Evolutionary conservation across 2,329 filamentous ascomycete genomes (phyloP), one percentile per base, ranked within the genome.

Genomic region (Dissoconium aciculare): DNA sequence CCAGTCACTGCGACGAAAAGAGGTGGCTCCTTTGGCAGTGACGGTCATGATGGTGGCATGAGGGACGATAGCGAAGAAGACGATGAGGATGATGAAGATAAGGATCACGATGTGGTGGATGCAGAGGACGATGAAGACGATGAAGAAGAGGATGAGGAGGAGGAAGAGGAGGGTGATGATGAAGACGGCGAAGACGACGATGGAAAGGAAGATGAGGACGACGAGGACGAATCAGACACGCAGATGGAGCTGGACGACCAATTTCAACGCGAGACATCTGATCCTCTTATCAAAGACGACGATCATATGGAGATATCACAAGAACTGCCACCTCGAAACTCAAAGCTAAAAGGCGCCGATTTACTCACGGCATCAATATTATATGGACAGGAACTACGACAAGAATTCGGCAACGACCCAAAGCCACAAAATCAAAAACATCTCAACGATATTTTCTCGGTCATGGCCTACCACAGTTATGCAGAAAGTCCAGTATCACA

Each of bases 381-480:
- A 21, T 95, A 93, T 46, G 89, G 87, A 5, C 77, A 79, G 53
- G 66, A 74, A 35, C 64, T 98, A 15, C 71, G 78, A 36, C 64
- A 71, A 11, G 80, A 94, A 47, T 95, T 87, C 51, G 69, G 68
- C 26, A 66, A 69, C 24, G 80, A 91, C 44, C 64, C 69, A 11
- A 66, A 78, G 28, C 67, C 67, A 29, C 78, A 85, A 44, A 69
- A 85, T 6, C 69, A 68, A 46, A 77, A 77, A 42, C 70, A 78
- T 26, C 67, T 98, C 14, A 67, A 74, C 36, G 83, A 93, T 41
- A 85, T 91, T 1, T 93, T 89, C 57, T 79, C 83, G 5, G 62
- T 94, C 32, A 70, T 95, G 40, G 85, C 85, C 1, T 98, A 95
- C 49, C 59, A 71, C 19, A 81, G 94, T 49, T 81, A 85, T 1